phyloP scores from a whole-genome alignment of 306 rosid species.

The Pyrus betulifolia region DNA sequence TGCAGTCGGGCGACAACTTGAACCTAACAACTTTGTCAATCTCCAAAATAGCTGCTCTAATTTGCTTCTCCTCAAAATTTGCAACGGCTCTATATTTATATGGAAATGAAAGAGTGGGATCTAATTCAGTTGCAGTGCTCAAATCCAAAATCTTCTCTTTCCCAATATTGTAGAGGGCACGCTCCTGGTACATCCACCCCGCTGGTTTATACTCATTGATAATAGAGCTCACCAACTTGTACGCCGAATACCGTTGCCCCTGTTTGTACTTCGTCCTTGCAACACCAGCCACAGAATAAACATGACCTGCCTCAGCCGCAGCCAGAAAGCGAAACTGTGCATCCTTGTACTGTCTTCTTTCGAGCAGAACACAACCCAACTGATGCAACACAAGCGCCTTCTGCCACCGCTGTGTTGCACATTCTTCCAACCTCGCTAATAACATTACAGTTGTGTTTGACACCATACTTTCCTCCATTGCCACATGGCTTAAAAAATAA shows the following conservation, averaged over 20 bases:
- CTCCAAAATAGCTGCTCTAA: conserved; percentile 53
- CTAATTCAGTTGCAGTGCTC: conserved; percentile 59
- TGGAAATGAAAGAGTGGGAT: conserved; percentile 71
- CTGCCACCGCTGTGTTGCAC: conserved; percentile 60
- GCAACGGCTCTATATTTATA: conserved; percentile 55
- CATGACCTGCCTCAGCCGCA: conserved; percentile 60
- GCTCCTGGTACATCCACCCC: conserved; percentile 93
- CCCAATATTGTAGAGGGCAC: conserved; percentile 63
- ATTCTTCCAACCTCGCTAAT: conserved; percentile 57
- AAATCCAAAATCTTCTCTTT: conserved; percentile 63
- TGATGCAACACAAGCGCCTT: conserved; percentile 59
- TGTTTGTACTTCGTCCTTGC: conserved; percentile 65
- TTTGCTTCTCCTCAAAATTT: conserved; percentile 56
- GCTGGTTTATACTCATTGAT: conserved; percentile 53
- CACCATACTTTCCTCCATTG: conserved; percentile 65
- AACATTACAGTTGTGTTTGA: conserved; percentile 55
- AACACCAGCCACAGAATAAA: conserved; percentile 63
- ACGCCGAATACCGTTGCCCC: conserved; percentile 73
- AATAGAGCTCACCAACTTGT: conserved; percentile 55
- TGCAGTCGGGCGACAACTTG: conserved; percentile 55
- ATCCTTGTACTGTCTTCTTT: conserved; percentile 51
- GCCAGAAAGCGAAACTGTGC: conserved; percentile 50
- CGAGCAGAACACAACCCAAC: conserved; percentile 60
- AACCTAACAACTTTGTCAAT: conserved; percentile 59
- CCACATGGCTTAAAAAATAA: conserved; percentile 66